Percentiles rank a stretch among this genome's conserved stretches.
Conservation (phyloP, 2,329 filamentous ascomycete species). For the Fusarium circinatum region DNA sequence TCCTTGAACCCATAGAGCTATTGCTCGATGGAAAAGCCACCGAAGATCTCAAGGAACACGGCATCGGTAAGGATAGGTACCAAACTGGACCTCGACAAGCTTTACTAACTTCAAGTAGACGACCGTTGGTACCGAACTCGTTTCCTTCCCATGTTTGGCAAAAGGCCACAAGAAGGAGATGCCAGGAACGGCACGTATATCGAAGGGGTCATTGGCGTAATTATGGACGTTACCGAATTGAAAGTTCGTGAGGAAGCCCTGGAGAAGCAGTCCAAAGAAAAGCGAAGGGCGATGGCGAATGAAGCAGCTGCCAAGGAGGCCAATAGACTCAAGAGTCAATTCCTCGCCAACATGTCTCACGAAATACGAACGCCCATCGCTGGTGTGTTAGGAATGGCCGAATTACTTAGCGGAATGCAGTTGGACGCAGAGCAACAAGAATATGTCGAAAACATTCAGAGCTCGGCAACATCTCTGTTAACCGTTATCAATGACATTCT, state of each 20-base stretch:
- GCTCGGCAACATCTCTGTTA: conserved; percentile 81
- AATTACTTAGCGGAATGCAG: conserved; percentile 75
- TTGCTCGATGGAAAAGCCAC: conserved; percentile 70
- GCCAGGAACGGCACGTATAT: conserved; percentile 60
- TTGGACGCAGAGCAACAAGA: conserved; percentile 77
- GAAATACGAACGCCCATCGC: conserved; percentile 83
- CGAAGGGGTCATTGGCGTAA: conserved; percentile 80
- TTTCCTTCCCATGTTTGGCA: conserved; percentile 72
- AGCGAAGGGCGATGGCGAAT: conserved; percentile 76
- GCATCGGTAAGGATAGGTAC: conserved; percentile 55
- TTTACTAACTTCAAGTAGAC: conserved; percentile 49
- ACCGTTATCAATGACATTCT: conserved; percentile 93
- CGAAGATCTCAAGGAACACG: conserved; percentile 73
- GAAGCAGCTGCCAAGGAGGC: conserved; percentile 84
- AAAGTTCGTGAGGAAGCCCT: conserved; percentile 61
- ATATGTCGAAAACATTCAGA: conserved; percentile 80
- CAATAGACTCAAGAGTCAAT: conserved; percentile 81
- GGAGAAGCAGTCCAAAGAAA: conserved; percentile 73
- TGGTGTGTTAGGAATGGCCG: conserved; percentile 83
- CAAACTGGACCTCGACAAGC: not conserved
- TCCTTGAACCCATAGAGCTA: conserved; percentile 68
- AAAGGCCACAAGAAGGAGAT: conserved; percentile 63
- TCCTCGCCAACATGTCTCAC: conserved; percentile 84
- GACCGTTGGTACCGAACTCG: conserved; percentile 77
- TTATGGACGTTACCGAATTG: conserved; percentile 81